Conservation (phyloP, 2,329 filamentous ascomycete genomes). For the Pezicula rhizophila region DNA sequence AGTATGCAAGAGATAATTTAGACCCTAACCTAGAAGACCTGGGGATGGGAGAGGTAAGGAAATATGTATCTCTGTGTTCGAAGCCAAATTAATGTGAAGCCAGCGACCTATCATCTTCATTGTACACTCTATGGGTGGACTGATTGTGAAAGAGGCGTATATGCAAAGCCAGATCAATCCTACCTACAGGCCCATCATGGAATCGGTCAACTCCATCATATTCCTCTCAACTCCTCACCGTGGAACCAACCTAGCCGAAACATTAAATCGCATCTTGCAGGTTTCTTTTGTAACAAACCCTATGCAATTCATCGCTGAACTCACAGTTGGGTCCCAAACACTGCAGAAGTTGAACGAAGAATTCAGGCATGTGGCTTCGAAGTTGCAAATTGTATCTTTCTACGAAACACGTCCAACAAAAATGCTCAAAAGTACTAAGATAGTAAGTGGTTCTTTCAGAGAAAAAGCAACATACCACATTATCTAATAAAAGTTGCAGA, state of each 20-base stretch:
- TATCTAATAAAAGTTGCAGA: not conserved
- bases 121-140: constrained; percentile 40
- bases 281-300: too few species aligned
- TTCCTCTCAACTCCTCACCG: constrained; percentile 1
- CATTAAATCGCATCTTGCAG: not conserved
- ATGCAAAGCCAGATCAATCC: not conserved
- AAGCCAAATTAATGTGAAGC: not conserved
- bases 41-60: constrained; percentile 14
- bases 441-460: too few species aligned
- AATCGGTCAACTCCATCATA: not conserved
- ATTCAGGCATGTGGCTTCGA: too few species aligned
- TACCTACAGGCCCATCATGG: not conserved
- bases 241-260: not conserved
- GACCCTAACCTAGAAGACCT: constrained; percentile 4
- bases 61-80: not conserved
- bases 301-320: too few species aligned
- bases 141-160: constrained; percentile 23
- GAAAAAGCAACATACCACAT: not conserved
- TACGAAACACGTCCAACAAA: too few species aligned
- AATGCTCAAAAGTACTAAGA: too few species aligned
- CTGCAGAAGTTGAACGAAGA: too few species aligned
- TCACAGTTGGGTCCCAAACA: too few species aligned
- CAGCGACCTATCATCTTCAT: constrained; percentile 33
- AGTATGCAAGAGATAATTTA: constrained; percentile 11
- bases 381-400: too few species aligned